Evolutionary conservation across 768 basidiomycete genomes (phyloP).

Genomic region (Boletus rubroflammeus): DNA sequence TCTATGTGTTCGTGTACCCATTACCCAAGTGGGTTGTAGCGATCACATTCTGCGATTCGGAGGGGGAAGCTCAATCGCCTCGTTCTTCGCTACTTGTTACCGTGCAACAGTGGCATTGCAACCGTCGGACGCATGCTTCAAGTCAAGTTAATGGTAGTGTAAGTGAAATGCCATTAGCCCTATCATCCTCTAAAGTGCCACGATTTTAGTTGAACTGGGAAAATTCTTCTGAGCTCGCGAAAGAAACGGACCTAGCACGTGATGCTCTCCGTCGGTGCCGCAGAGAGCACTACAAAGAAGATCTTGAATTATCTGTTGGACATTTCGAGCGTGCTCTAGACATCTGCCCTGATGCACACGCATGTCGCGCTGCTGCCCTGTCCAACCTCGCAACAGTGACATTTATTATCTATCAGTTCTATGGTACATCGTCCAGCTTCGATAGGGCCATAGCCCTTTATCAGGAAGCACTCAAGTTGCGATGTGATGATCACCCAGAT

Average conservation of each 20-base stretch:
- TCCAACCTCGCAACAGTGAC: conserved; percentile 13
- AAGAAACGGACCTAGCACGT: conserved; percentile 2
- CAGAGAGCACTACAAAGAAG: not conserved
- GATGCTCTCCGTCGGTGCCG: not conserved
- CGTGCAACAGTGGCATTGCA: not conserved
- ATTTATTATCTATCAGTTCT: conserved; percentile 1
- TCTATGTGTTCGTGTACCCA: too few relatives aligned
- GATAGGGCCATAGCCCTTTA: not conserved
- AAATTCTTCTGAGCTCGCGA: not conserved
- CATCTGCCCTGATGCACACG: not conserved
- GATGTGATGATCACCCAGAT: not conserved
- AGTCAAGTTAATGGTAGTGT: not conserved
- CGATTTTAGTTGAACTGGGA: not conserved
- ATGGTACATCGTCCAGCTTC: not conserved
- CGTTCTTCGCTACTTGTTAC: not conserved
- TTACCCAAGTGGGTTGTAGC: not conserved
- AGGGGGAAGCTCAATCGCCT: not conserved
- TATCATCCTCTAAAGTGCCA: not conserved
- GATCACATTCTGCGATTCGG: not conserved
- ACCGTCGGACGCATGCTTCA: not conserved
- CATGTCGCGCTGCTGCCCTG: conserved; percentile 5
- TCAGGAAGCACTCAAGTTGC: conserved; percentile 6
- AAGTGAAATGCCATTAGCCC: not conserved
- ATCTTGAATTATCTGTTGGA: not conserved
- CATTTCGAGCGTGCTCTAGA: conserved; percentile 3